phyloP scores from a whole-genome alignment of 192 early-diverging fungal species.

The Oehlia diaphana region DNA sequence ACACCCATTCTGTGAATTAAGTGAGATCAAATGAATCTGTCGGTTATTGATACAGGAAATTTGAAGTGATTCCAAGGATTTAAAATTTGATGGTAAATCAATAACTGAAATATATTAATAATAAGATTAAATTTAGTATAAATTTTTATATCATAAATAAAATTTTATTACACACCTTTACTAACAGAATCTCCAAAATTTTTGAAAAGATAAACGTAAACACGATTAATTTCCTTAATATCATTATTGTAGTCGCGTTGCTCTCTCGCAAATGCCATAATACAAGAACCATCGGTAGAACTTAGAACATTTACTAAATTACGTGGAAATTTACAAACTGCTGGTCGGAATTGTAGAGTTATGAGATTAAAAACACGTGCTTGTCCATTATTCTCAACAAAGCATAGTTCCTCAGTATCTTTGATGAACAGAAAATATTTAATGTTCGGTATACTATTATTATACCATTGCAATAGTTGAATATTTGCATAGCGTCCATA shows the following conservation, averaged over 20 bases:
- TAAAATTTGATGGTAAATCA: not conserved
- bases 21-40: not conserved
- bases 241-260: too few relatives aligned
- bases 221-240: not conserved
- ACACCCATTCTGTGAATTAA: not conserved
- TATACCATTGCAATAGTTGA: conserved; percentile 16
- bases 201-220: not conserved
- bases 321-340: conserved; percentile 2
- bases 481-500: conserved; percentile 11
- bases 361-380: conserved; percentile 4
- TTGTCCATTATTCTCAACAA: conserved; percentile 20
- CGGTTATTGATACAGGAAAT: not conserved
- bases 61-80: not conserved
- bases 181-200: not conserved
- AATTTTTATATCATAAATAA: not conserved
- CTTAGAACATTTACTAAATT: not conserved
- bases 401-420: conserved; percentile 20
- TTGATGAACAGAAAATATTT: conserved; percentile 24
- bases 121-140: too few relatives aligned
- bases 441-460: not conserved
- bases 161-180: not conserved
- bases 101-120: not conserved
- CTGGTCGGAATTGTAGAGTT: conserved; percentile 12
- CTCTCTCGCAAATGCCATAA: conserved; percentile 18
- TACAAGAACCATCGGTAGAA: conserved; percentile 25